Conservation (phyloP, 202 grass and related monocot species). For the Schoenoplectus tabernaemontani region DNA sequence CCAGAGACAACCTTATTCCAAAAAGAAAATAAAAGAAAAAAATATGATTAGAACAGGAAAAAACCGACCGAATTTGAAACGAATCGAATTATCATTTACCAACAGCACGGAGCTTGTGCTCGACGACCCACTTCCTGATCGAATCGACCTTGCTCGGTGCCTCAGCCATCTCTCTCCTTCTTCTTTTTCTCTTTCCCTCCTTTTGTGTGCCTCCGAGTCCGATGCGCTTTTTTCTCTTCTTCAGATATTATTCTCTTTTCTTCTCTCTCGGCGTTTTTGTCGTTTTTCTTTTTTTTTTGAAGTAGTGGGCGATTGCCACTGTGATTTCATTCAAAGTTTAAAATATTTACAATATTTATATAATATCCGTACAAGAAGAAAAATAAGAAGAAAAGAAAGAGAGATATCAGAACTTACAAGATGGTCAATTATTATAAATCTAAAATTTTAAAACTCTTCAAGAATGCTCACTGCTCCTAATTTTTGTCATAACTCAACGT, state of each 20-base stretch:
- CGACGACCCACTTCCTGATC: slow-evolving; percentile 79
- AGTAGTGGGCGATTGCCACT: too few species aligned
- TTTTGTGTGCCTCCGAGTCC: not conserved
- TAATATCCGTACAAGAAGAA: too few species aligned
- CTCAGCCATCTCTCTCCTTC: slow-evolving; percentile 64
- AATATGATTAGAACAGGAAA: not conserved
- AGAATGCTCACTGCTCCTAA: too few species aligned
- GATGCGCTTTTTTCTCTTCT: not conserved
- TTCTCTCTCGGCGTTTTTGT: not conserved
- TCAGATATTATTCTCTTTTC: not conserved
- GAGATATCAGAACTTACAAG: too few species aligned
- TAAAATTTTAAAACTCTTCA: too few species aligned
- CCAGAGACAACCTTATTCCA: slow-evolving; percentile 62
- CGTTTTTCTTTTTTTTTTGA: too few species aligned
- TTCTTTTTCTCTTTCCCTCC: not conserved
- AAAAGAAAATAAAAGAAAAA: not conserved
- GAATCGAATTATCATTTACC: slow-evolving; percentile 35
- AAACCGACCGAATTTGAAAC: not conserved
- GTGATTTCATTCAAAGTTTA: too few species aligned
- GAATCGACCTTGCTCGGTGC: slow-evolving; percentile 60
- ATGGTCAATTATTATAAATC: too few species aligned
- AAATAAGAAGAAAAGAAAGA: too few species aligned
- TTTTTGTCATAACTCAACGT: too few species aligned
- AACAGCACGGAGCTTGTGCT: slow-evolving; percentile 96
- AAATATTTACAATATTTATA: too few species aligned